Evolutionary conservation across 2,329 filamentous ascomycete genomes (phyloP).

Genomic region (Pleoardoris graminearum): DNA sequence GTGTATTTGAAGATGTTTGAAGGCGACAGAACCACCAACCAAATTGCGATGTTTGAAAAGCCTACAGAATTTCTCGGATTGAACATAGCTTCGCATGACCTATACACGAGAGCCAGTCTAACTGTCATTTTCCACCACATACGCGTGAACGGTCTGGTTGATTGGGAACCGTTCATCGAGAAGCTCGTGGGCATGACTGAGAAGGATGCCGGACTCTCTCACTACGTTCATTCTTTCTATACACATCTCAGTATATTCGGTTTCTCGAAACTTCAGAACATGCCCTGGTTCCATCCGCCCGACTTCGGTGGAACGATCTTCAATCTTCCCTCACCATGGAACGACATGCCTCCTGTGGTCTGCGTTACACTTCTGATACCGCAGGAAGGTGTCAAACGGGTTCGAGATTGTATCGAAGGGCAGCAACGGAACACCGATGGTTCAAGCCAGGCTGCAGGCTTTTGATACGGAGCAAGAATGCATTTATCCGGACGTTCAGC

Average conservation of each 20-base stretch:
- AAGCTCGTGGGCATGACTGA: background rate
- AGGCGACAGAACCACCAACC: slow-evolving; percentile 7
- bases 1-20: slow-evolving; percentile 21
- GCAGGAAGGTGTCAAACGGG: slow-evolving; percentile 5
- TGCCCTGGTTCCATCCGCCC: background rate
- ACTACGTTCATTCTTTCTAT: slow-evolving; percentile 17
- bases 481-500: slow-evolving; percentile 17
- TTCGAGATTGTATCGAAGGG: slow-evolving; percentile 4
- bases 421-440: slow-evolving; percentile 10
- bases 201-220: background rate
- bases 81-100: slow-evolving; percentile 25
- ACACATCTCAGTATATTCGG: slow-evolving; percentile 16
- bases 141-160: background rate
- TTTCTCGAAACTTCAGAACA: slow-evolving; percentile 1
- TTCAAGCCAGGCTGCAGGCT: slow-evolving; percentile 15
- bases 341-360: slow-evolving; percentile 14
- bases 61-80: slow-evolving; percentile 5
- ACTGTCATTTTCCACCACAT: slow-evolving; percentile 13
- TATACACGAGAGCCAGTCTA: slow-evolving; percentile 18
- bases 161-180: background rate
- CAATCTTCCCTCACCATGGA: slow-evolving; percentile 19
- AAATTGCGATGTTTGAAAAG: background rate
- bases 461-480: background rate
- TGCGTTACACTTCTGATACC: slow-evolving; percentile 23
- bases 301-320: background rate